Evolutionary conservation across 2,329 filamentous ascomycete genomes (phyloP).

Genomic region (Fusarium xyrophilum): DNA sequence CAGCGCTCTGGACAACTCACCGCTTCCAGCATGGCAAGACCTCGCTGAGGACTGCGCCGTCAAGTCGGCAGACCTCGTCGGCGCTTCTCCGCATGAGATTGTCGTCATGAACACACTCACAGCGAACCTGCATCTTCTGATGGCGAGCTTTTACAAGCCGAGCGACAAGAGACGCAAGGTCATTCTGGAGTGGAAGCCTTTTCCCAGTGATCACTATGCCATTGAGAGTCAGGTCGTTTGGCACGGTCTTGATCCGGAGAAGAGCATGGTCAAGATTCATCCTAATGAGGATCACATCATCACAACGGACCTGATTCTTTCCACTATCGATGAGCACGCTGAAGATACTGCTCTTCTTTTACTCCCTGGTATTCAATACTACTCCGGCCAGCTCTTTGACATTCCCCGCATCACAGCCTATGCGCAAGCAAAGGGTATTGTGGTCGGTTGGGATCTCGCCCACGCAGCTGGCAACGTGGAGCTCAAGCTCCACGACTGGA

Average conservation of each 20-base stretch:
- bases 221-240: constrained; percentile 80
- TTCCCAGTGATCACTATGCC: constrained; percentile 87
- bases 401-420: constrained; percentile 79
- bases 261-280: constrained; percentile 77
- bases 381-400: constrained; percentile 88
- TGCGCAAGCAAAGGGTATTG: constrained; percentile 73
- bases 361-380: constrained; percentile 89
- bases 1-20: constrained; percentile 68
- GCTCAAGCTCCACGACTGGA: constrained; percentile 82
- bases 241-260: constrained; percentile 70
- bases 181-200: constrained; percentile 88
- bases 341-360: constrained; percentile 76
- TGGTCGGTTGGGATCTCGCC: constrained; percentile 87
- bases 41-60: constrained; percentile 77
- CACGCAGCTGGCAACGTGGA: constrained; percentile 87
- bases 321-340: constrained; percentile 76
- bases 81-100: constrained; percentile 74
- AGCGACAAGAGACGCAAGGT: constrained; percentile 73
- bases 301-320: constrained; percentile 73
- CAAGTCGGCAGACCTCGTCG: constrained; percentile 76
- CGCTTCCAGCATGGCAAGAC: constrained; percentile 76
- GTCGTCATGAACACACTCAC: constrained; percentile 90
- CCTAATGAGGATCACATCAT: constrained; percentile 68
- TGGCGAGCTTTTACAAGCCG: constrained; percentile 84
- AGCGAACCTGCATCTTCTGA: constrained; percentile 78